These are phyloP conservation scores for Saturnispora serradocipensis DNA, from an alignment of 805 yeast species.

Conservation along the genomic window DNA sequence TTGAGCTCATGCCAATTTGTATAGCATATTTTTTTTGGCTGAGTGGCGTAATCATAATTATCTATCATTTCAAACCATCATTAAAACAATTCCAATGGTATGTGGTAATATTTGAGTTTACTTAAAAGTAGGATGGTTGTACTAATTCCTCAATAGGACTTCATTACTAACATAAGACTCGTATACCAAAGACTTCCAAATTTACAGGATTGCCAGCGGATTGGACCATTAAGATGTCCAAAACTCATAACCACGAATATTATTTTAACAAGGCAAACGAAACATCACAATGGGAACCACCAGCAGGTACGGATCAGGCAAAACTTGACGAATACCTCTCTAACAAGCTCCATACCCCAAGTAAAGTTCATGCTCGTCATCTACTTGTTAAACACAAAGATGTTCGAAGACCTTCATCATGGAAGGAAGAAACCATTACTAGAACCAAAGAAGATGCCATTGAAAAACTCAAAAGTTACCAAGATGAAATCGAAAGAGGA, in stretches of 20 bases:
- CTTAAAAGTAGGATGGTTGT: not conserved
- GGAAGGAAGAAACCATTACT: slow-evolving; percentile 71
- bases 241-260: slow-evolving; percentile 78
- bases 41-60: not conserved
- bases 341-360: slow-evolving; percentile 38
- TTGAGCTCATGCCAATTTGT: not conserved
- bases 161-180: not conserved
- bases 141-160: not conserved
- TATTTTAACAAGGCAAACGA: slow-evolving; percentile 61
- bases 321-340: slow-evolving; percentile 50
- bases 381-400: slow-evolving; percentile 74
- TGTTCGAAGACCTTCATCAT: slow-evolving; percentile 84
- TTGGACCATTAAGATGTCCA: slow-evolving; percentile 76
- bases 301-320: slow-evolving; percentile 65
- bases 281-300: slow-evolving; percentile 86
- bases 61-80: not conserved
- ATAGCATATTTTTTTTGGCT: not conserved
- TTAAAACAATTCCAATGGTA: not conserved
- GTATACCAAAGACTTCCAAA: not conserved
- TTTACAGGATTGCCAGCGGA: slow-evolving; percentile 73
- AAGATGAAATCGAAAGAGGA: slow-evolving; percentile 53
- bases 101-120: not conserved
- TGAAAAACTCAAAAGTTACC: slow-evolving; percentile 47
- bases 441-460: slow-evolving; percentile 78
- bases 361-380: slow-evolving; percentile 73